Conservation (phyloP, 495 filamentous ascomycete species). For the Aeminium ludgeri region DNA sequence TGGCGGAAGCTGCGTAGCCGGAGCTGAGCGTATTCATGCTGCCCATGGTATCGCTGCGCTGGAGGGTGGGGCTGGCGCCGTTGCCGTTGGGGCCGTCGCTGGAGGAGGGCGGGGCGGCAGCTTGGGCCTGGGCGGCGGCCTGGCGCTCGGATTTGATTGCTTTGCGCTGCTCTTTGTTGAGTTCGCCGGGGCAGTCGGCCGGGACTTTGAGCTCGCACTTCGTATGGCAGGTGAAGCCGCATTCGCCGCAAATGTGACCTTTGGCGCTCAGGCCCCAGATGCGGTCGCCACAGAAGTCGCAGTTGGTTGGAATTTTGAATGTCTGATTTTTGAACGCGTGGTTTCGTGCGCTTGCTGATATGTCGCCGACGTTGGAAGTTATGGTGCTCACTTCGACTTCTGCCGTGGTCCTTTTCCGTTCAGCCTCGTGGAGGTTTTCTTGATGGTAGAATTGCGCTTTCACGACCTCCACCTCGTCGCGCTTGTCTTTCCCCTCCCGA, state of each 20-base stretch:
- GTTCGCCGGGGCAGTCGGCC: constrained; percentile 84
- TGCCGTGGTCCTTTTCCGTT: constrained; percentile 66
- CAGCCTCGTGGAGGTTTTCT: constrained; percentile 72
- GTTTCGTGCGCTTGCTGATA: constrained; percentile 76
- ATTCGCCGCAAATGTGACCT: constrained; percentile 87
- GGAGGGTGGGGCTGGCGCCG: constrained; percentile 34
- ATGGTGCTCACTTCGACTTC: constrained; percentile 89
- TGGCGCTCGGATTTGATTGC: constrained; percentile 72
- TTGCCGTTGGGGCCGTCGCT: constrained; percentile 24
- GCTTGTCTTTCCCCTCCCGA: constrained; percentile 64
- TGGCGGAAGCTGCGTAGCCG: constrained; percentile 65
- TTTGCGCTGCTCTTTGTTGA: constrained; percentile 85
- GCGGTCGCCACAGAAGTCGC: constrained; percentile 85
- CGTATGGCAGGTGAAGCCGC: constrained; percentile 93
- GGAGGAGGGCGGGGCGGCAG: constrained; percentile 1
- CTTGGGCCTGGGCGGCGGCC: constrained; percentile 49
- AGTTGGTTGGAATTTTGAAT: constrained; percentile 97
- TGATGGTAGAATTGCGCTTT: constrained; percentile 58
- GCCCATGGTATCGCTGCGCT: constrained; percentile 55
- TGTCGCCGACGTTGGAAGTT: constrained; percentile 67
- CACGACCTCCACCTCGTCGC: constrained; percentile 67
- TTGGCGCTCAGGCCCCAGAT: constrained; percentile 96
- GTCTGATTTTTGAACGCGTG: constrained; percentile 95
- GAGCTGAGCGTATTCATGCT: constrained; percentile 79
- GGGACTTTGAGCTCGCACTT: constrained; percentile 99